These are phyloP conservation scores for Aspergillus sp. DNA, from an alignment of 2,329 filamentous ascomycete genomes.

Conservation along the genomic window DNA sequence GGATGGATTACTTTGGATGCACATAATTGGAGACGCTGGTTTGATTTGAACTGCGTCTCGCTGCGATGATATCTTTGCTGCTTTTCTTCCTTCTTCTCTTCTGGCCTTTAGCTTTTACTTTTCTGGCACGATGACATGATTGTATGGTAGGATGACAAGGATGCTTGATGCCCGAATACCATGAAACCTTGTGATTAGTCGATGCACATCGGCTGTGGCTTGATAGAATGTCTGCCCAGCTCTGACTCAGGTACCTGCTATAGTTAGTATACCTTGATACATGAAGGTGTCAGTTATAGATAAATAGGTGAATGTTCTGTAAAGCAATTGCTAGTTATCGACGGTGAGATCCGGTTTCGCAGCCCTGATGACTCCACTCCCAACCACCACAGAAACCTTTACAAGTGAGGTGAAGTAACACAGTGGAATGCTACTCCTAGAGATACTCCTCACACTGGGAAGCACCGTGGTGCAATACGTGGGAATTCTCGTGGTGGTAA, in stretches of 20 bases:
- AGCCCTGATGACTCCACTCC: no score
- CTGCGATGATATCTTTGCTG: conserved; percentile 10
- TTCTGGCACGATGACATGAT: conserved; percentile 9
- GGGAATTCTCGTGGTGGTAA: no score
- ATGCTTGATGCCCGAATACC: conserved; percentile 9
- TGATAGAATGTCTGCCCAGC: background rate
- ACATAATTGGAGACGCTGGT: background rate
- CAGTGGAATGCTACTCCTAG: no score
- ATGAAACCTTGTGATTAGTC: conserved; percentile 1
- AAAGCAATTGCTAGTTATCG: no score
- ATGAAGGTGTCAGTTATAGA: no score
- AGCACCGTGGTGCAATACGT: no score
- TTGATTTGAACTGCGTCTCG: background rate
- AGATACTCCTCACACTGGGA: no score
- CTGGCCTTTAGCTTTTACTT: background rate
- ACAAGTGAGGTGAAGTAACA: no score
- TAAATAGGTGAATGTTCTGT: no score
- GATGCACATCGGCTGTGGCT: background rate
- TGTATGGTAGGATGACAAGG: conserved; percentile 8
- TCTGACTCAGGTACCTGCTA: conserved; percentile 1
- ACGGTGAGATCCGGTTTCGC: no score
- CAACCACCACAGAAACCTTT: no score
- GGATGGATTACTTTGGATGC: conserved; percentile 1
- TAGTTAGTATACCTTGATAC: background rate
- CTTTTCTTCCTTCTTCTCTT: background rate